Evolutionary conservation across 139 green algal species (phyloP).

Genomic region (Tetradesmus lagerheimii): DNA sequence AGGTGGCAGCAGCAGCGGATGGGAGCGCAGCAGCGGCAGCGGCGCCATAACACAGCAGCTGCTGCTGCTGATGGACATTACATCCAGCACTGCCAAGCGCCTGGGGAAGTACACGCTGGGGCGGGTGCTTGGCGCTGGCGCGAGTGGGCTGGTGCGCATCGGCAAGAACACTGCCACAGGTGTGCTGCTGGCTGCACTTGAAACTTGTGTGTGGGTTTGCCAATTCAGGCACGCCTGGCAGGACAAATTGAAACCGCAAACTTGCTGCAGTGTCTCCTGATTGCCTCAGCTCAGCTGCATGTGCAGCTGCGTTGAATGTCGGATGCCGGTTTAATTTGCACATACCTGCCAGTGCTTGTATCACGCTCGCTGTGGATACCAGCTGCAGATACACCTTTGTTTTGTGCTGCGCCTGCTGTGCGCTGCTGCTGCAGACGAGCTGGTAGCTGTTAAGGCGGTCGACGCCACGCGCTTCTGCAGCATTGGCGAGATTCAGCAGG

Average conservation of each 20-base stretch:
- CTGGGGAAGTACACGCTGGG: constrained; percentile 74
- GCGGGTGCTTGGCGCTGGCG: constrained; percentile 70
- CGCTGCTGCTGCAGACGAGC: constrained; percentile 60
- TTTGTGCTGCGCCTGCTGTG: neutral
- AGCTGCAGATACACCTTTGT: too few species aligned
- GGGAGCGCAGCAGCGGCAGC: neutral
- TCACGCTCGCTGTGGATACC: too few species aligned
- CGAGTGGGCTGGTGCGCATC: constrained; percentile 72
- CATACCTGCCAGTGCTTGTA: too few species aligned
- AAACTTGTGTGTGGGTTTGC: too few species aligned
- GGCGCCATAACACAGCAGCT: constrained; percentile 1
- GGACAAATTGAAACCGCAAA: too few species aligned
- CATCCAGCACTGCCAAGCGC: constrained; percentile 49
- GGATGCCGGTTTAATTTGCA: too few species aligned
- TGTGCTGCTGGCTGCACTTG: constrained; percentile 39
- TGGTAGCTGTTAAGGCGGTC: constrained; percentile 82
- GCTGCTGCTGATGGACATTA: constrained; percentile 69
- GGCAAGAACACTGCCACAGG: constrained; percentile 64
- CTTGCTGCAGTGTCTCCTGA: too few species aligned
- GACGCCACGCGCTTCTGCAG: constrained; percentile 73
- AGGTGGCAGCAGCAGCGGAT: constrained; percentile 18
- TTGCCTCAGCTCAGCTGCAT: too few species aligned
- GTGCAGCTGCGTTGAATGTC: too few species aligned
- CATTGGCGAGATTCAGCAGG: constrained; percentile 80
- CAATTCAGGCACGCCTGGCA: too few species aligned